Evolutionary conservation across 1,139 yeast genomes (phyloP), one percentile per base, ranked within the genome.

Genomic region (Suhomyces wounanorum): DNA sequence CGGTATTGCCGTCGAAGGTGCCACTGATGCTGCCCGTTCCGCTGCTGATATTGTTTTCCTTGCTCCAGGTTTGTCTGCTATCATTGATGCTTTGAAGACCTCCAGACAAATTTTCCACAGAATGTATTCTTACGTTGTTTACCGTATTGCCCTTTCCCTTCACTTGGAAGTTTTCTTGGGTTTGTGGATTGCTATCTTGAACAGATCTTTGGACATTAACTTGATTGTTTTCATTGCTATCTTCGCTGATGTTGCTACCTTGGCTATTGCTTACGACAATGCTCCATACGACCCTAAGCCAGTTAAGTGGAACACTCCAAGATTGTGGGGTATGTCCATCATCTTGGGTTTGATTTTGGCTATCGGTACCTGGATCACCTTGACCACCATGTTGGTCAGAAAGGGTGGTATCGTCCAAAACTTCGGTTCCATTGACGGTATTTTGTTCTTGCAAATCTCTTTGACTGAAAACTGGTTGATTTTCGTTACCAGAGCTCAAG

Each of bases 41-140:
- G 96, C 96, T 78, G 92, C 96, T 69, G 96, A 89, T 80, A 89
- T 89, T 78, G 96, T 89, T 74, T 89, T 89, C 89, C 82, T 89
- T 68, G 96, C 96, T 64, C 96, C 96, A 62, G 96, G 96, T 87
- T 83, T 89, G 73, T 87, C 95, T 80, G 96, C 96, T 65, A 87
- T 87, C 68, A 87, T 89, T 77, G 96, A 89, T 80, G 96, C 96
- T 69, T 81, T 89, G 75, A 89, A 89, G 84, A 88, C 95, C 62
- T 89, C 96, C 60, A 83, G 96, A 81, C 96, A 89, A 79, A 89
- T 89, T 87, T 89, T 89, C 96, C 96, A 89, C 92, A 86, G 96
- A 84, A 89, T 89, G 96, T 88, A 89, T 83, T 84, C 96, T 67
- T 89, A 89, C 77, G 96, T 89, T 79, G 96, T 88, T 69, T 89